Conservation (phyloP, 2,329 filamentous ascomycete genomes). For the Tolypocladium guangdongense region DNA sequence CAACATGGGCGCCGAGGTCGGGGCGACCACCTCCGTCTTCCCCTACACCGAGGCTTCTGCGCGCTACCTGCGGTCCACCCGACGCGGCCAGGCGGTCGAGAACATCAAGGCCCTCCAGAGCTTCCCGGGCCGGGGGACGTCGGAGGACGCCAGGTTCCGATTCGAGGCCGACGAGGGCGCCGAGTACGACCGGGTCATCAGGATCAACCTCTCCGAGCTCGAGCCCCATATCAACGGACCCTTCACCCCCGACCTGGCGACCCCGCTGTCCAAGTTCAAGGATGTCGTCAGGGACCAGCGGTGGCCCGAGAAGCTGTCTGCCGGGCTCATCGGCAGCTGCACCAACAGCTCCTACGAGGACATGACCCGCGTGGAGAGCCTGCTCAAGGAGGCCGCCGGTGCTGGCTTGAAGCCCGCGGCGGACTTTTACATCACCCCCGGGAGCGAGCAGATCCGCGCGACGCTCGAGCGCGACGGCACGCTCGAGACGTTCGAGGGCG, state of each 20-base stretch:
- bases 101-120: conserved; percentile 51
- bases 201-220: conserved; percentile 78
- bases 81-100: conserved; percentile 51
- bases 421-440: conserved; percentile 92
- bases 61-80: conserved; percentile 78
- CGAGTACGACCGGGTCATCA: conserved; percentile 82
- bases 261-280: conserved; percentile 83
- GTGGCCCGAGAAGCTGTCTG: conserved; percentile 86
- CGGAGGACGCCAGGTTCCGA: conserved; percentile 43
- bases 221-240: conserved; percentile 97
- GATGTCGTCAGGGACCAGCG: conserved; percentile 70
- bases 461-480: conserved; percentile 86
- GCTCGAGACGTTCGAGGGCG: conserved; percentile 71
- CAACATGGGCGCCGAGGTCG: conserved; percentile 87
- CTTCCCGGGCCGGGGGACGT: conserved; percentile 32
- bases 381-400: conserved; percentile 80
- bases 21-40: conserved; percentile 92
- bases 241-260: conserved; percentile 91
- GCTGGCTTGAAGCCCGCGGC: conserved; percentile 85
- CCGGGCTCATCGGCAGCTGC: conserved; percentile 92
- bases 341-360: conserved; percentile 99
- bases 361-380: conserved; percentile 89
- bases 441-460: conserved; percentile 91
- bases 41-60: conserved; percentile 78
- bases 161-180: conserved; percentile 71